Base-by-base conservation (phyloP, 129 eudicot species). In the Cynara cardunculus region DNA sequence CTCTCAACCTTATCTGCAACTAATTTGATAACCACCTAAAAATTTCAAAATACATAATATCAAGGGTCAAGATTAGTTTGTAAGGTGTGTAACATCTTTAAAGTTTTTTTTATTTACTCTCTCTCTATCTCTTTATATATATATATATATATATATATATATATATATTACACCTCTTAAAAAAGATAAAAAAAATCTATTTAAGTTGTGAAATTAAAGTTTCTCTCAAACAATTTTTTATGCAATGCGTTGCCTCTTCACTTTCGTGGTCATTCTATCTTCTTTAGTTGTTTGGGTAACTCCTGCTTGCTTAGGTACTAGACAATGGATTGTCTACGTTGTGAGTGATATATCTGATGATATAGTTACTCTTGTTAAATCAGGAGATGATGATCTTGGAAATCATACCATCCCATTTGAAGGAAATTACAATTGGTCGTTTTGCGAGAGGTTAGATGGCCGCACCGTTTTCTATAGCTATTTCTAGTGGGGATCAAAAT, bases 341-440 rank as follows among this genome's bases (percentile, higher is more conserved):
- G 49, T 26, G 0, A 82, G 21, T 30, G 18, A 68, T 65, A 41
- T 81, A 11, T 27, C 30, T 0, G 65, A 68, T 44, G 46, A 19
- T 34, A 18, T 75, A 27, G 25, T 24, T 68, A 76, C 65, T 53
- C 81, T 53, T 75, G 8, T 82, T 13, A 75, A 75, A 69, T 82
- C 85, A 53, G 62, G 77, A 31, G 72, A 82, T 9, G 71, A 74
- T 49, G 71, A 75, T 75, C 81, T 82, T 46, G 81, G 85, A 4
- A 69, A 46, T 32, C 85, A 69, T 56, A 68, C 77, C 13, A 68
- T 82, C 16, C n/a, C 81, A 28, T 24, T 24, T 0, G 3, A 24
- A 30, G 71, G 37, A 26, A 68, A 25, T 37, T 75, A 82, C 8
- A 0, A n/a, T 3, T 82, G 81, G 81, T 49, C 69, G 1, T 82